phyloP scores from a whole-genome alignment of 331 rosid species.

The Saraca asoca region DNA sequence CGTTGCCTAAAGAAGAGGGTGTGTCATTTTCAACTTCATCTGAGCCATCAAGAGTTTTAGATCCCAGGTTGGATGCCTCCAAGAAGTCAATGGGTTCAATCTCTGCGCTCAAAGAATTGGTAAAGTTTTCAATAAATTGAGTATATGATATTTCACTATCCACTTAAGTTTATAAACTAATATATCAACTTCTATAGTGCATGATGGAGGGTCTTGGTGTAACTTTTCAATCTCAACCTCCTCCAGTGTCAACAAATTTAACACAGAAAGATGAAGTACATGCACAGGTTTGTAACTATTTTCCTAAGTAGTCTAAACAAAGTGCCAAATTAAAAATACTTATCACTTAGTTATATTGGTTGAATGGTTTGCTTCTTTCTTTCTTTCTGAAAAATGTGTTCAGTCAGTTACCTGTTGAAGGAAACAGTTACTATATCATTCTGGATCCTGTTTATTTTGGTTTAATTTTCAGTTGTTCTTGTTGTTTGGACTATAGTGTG shows the following conservation, averaged over 20 bases:
- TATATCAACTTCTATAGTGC: conserved; percentile 58
- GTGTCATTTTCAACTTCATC: conserved; percentile 57
- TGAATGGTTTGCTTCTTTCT: conserved; percentile 20
- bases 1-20: conserved; percentile 63
- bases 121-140: conserved; percentile 35
- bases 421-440: background rate
- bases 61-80: conserved; percentile 66
- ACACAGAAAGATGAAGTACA: conserved; percentile 77
- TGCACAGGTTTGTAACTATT: conserved; percentile 66
- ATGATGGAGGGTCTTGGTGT: conserved; percentile 77
- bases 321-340: conserved; percentile 11
- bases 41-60: conserved; percentile 66
- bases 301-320: conserved; percentile 31
- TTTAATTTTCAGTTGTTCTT: conserved; percentile 9
- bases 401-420: background rate
- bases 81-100: conserved; percentile 66
- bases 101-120: conserved; percentile 81
- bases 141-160: background rate
- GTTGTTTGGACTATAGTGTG: conserved; percentile 7
- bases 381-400: background rate
- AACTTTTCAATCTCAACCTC: conserved; percentile 58
- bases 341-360: background rate
- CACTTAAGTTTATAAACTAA: conserved; percentile 21
- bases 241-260: conserved; percentile 56
- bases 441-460: background rate